Evolutionary conservation across 1,139 yeast genomes (phyloP), one percentile per base, ranked within the genome.

Genomic region (Kazachstania sp.): DNA sequence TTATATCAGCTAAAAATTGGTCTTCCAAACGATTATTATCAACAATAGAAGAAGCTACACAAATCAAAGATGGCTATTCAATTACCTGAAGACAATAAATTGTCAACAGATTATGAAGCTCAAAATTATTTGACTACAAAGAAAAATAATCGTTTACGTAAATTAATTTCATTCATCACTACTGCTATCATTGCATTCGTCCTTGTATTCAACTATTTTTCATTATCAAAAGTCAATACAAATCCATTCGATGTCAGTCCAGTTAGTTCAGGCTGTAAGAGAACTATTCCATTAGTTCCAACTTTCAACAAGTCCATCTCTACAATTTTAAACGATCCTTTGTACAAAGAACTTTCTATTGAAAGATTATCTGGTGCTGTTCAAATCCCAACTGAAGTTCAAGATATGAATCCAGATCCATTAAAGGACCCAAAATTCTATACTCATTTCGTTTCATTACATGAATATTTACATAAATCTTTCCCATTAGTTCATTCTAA

Each of bases 321-420:
- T 19, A 51, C 46, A 19, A 66, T 70, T 42, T 48, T 69, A 9
- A 44, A 65, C 42, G 77, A 77, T 54, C 60, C 68, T 12, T 53
- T 56, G 0, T 79, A 69, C 56, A 70, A 70, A 49, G 59, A 68
- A 16, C 44, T 55, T 2, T 72, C 82, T 0, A 70, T 74, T 28
- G 55, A 62, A 12, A 73, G 71, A 54, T 65, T 80, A 39, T 64
- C 75, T 8, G 78, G 77, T 12, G 81, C 88, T 1, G 71, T 85
- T 30, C 72, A 71, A 55, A 68, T 82, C 43, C 79, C 85, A 16
- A 82, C 92, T 6, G 80, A 77, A 55, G 73, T 78, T 16, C 77
- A 69, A 51, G 94, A 84, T 59, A 70, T 69, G 47, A 60, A 69
- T 49, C 66, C 68, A 15, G 73, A 68, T 41, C 79, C 80, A 23